Evolutionary conservation across 169 alveolate genomes (phyloP).

Genomic region (Cryptosporidium sp.): DNA sequence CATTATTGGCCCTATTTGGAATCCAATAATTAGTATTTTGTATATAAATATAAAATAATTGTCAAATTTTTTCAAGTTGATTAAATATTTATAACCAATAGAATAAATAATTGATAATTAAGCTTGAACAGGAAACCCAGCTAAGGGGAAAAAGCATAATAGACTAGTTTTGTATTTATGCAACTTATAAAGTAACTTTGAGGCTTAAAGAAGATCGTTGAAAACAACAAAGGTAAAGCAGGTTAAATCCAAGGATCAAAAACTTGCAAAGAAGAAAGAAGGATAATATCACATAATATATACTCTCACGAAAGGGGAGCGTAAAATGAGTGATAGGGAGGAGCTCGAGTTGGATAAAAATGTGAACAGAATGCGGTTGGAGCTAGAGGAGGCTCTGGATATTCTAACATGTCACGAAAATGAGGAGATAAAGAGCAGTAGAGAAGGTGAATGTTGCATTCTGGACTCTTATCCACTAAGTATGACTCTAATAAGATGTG

Average conservation of each 20-base stretch:
- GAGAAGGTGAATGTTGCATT: conserved; percentile 5
- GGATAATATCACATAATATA: background rate
- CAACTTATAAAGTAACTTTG: background rate
- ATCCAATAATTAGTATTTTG: background rate
- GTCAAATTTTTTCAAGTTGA: background rate
- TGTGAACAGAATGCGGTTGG: conserved; percentile 38
- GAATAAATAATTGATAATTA: background rate
- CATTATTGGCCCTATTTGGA: background rate
- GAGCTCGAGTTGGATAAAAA: conserved; percentile 31
- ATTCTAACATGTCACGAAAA: background rate
- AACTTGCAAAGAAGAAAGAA: background rate
- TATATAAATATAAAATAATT: too few relatives aligned
- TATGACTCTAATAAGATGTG: conserved; percentile 38
- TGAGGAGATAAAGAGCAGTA: background rate
- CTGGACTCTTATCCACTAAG: conserved; percentile 50
- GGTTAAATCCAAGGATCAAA: background rate
- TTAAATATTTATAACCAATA: too few relatives aligned
- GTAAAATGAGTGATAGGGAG: conserved; percentile 35
- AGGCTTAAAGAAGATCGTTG: background rate
- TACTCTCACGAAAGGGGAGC: conserved; percentile 8
- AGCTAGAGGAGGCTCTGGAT: conserved; percentile 47
- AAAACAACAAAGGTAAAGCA: background rate
- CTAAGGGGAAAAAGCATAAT: background rate
- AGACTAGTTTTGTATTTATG: background rate
- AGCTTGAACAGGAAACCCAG: background rate